Conservation (phyloP, 176 grass and related monocot species). For the Rhynchospora tenuis region DNA sequence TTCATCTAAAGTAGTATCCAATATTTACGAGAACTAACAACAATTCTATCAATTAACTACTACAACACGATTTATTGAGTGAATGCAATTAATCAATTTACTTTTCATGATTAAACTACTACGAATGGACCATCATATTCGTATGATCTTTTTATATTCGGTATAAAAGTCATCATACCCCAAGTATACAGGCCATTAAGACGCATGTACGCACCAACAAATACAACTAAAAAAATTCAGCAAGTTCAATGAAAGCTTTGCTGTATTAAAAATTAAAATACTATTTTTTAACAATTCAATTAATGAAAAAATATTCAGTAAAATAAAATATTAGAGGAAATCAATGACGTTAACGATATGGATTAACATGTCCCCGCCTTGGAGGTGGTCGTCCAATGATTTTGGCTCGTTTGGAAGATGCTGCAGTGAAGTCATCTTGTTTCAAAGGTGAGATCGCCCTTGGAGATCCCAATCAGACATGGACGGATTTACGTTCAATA, state of each 20-base stretch:
- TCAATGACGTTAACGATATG: neutral
- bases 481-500: too few relatives aligned
- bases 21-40: too few relatives aligned
- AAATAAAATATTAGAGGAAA: neutral
- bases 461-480: too few relatives aligned
- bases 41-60: too few relatives aligned
- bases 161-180: neutral
- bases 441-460: too few relatives aligned
- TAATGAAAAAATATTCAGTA: neutral
- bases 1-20: too few relatives aligned
- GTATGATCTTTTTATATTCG: neutral
- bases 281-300: neutral
- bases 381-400: too few relatives aligned
- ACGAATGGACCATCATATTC: neutral
- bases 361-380: neutral
- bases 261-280: neutral
- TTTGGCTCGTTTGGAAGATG: too few relatives aligned
- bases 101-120: neutral
- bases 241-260: neutral
- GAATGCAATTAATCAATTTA: neutral
- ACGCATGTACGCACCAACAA: neutral
- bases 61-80: neutral
- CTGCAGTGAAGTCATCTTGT: too few relatives aligned
- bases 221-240: neutral
- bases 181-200: neutral